phyloP scores from a whole-genome alignment of 202 grass and related monocot species.

The Elaeis oleifera region DNA sequence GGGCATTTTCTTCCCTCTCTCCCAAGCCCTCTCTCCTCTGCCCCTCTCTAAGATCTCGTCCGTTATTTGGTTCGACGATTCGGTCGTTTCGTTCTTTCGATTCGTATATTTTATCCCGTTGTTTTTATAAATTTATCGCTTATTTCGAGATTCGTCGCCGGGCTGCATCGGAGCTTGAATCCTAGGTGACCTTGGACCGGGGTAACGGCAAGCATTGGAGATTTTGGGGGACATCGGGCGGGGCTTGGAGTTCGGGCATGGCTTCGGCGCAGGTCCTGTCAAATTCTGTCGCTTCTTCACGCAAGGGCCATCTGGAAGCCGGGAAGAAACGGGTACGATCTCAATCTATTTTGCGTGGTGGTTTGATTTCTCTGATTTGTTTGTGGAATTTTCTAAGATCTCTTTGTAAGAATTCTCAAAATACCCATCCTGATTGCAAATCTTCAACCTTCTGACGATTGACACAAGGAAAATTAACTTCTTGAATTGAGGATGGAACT shows the following conservation, averaged over 20 bases:
- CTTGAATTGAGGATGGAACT: background rate
- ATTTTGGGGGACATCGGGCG: slow-evolving; percentile 12
- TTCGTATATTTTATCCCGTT: background rate
- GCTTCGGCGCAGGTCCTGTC: slow-evolving; percentile 60
- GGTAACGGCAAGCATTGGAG: background rate
- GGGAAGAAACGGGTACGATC: slow-evolving; percentile 83
- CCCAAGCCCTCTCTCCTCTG: slow-evolving; percentile 33
- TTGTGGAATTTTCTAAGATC: background rate
- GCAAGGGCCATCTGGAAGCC: slow-evolving; percentile 76
- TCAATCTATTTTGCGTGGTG: background rate
- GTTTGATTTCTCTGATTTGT: background rate
- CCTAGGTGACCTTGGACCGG: background rate
- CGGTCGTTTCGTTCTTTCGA: slow-evolving; percentile 16
- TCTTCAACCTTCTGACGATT: slow-evolving; percentile 1
- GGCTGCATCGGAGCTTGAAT: background rate
- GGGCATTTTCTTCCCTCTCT: slow-evolving; percentile 29
- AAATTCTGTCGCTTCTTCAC: slow-evolving; percentile 36
- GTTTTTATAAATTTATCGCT: background rate
- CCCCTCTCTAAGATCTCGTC: slow-evolving; percentile 34
- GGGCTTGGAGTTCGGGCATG: slow-evolving; percentile 27
- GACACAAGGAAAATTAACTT: background rate
- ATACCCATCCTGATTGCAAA: background rate
- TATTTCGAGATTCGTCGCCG: background rate
- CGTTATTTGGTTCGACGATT: slow-evolving; percentile 8
- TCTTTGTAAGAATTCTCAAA: background rate